These are phyloP conservation scores for Pichia sp. DNA, from an alignment of 1,139 yeast species.

Conservation along the genomic window DNA sequence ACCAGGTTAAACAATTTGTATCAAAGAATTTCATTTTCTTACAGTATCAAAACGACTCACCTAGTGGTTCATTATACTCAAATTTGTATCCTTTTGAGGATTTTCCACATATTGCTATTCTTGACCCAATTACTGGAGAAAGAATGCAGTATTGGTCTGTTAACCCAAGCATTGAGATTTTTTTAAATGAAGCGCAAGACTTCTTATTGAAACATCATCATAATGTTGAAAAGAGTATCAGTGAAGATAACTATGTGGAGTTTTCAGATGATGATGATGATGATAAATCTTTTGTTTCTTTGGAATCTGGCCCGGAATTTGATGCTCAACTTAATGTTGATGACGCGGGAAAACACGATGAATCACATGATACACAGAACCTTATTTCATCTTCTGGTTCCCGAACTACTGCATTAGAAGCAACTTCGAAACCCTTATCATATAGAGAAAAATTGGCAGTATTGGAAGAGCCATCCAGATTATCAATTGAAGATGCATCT, in stretches of 20 bases:
- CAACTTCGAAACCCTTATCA: slow-evolving; percentile 11
- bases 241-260: slow-evolving; percentile 18
- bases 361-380: neutral
- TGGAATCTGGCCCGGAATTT: slow-evolving; percentile 2
- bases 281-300: no score
- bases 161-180: slow-evolving; percentile 48
- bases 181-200: slow-evolving; percentile 52
- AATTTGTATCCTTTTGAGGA: slow-evolving; percentile 58
- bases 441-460: slow-evolving; percentile 19
- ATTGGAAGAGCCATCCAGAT: slow-evolving; percentile 33
- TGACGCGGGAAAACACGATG: neutral
- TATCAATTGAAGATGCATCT: slow-evolving; percentile 33
- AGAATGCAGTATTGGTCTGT: slow-evolving; percentile 66
- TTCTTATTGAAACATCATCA: slow-evolving; percentile 33
- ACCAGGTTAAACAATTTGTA: slow-evolving; percentile 56
- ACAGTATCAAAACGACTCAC: slow-evolving; percentile 73
- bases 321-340: slow-evolving; percentile 8
- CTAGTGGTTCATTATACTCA: slow-evolving; percentile 60
- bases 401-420: neutral
- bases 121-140: slow-evolving; percentile 96
- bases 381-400: neutral
- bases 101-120: slow-evolving; percentile 82
- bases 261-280: slow-evolving; percentile 10
- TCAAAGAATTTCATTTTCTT: slow-evolving; percentile 66
- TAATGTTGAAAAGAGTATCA: slow-evolving; percentile 39